Conservation (phyloP, 345 rosid genomes). For the Hibiscus syriacus region DNA sequence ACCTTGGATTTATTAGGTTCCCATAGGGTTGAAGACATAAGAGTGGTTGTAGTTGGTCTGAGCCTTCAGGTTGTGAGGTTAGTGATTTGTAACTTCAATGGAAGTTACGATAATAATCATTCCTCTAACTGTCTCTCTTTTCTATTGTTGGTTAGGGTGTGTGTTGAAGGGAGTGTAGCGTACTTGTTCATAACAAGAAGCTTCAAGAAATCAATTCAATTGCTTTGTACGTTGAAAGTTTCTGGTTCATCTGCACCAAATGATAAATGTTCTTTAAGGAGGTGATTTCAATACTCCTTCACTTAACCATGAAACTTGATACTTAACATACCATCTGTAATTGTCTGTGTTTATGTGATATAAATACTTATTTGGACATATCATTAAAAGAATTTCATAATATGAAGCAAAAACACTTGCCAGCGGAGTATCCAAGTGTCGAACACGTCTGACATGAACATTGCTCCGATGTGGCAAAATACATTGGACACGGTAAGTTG, state of each 20-base stretch:
- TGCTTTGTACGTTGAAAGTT: slow-evolving; percentile 47
- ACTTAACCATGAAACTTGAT: slow-evolving; percentile 16
- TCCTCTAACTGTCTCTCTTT: slow-evolving; percentile 13
- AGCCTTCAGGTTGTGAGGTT: slow-evolving; percentile 90
- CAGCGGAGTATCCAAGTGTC: background rate
- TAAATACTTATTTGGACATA: slow-evolving; percentile 11
- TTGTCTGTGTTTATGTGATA: background rate
- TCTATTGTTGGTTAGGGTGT: slow-evolving; percentile 33
- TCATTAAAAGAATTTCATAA: slow-evolving; percentile 59
- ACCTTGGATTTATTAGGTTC: slow-evolving; percentile 53
- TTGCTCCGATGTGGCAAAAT: too few relatives aligned
- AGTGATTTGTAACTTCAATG: slow-evolving; percentile 22
- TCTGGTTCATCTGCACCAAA: slow-evolving; percentile 30
- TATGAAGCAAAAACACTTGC: background rate
- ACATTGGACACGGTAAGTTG: too few relatives aligned
- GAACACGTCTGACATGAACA: background rate
- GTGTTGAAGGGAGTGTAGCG: slow-evolving; percentile 38
- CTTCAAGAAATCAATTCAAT: slow-evolving; percentile 54
- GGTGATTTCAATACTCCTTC: slow-evolving; percentile 36
- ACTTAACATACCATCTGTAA: background rate
- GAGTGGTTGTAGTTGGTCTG: slow-evolving; percentile 61
- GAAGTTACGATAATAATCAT: slow-evolving; percentile 8
- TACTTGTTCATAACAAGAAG: slow-evolving; percentile 65
- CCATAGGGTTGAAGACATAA: slow-evolving; percentile 59
- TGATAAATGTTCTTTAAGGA: slow-evolving; percentile 40